A percentile compares a stretch with the other conserved stretches of the same genome.
Evolutionary conservation across 2,329 filamentous ascomycete species (phyloP).

Genomic region (Pezicula rhizophila): DNA sequence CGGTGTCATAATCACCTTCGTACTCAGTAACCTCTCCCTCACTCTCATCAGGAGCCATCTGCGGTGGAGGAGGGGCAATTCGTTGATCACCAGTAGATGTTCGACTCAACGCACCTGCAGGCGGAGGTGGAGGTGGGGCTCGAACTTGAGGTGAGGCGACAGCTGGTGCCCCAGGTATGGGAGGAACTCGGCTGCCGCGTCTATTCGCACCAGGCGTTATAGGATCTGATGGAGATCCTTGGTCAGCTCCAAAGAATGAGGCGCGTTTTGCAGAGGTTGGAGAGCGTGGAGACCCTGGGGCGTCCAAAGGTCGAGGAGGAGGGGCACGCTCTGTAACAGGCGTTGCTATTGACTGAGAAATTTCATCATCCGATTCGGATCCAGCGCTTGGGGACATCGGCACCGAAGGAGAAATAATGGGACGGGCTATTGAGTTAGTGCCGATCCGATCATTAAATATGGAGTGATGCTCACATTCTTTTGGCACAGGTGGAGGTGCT

Average conservation of each 20-base stretch:
- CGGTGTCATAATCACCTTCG: conserved; percentile 96
- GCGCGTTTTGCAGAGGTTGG: conserved; percentile 29
- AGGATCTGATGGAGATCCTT: conserved; percentile 24
- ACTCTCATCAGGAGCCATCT: conserved; percentile 49
- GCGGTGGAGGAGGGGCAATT: conserved; percentile 35
- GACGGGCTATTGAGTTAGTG: conserved; percentile 49
- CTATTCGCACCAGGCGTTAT: conserved; percentile 37
- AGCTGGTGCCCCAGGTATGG: conserved; percentile 51
- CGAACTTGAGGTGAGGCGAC: conserved; percentile 45
- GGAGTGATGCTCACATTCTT: conserved; percentile 48
- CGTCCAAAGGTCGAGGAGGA: conserved; percentile 36
- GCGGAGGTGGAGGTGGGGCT: conserved; percentile 63
- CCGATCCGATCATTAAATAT: neutral
- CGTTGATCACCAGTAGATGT: conserved; percentile 53
- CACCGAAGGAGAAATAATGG: conserved; percentile 47
- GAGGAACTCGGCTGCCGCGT: conserved; percentile 53
- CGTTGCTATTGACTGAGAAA: conserved; percentile 48
- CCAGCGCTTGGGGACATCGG: conserved; percentile 65
- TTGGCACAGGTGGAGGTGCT: conserved; percentile 50
- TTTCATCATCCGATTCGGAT: conserved; percentile 84
- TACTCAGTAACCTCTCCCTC: conserved; percentile 87
- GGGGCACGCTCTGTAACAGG: conserved; percentile 31
- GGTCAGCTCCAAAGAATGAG: conserved; percentile 31
- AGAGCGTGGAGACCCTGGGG: conserved; percentile 35
- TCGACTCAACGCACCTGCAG: conserved; percentile 46